Percentiles rank a stretch among this genome's conserved stretches.
Conservation (phyloP, 2,329 filamentous ascomycete genomes). For the Claviceps sp. region DNA sequence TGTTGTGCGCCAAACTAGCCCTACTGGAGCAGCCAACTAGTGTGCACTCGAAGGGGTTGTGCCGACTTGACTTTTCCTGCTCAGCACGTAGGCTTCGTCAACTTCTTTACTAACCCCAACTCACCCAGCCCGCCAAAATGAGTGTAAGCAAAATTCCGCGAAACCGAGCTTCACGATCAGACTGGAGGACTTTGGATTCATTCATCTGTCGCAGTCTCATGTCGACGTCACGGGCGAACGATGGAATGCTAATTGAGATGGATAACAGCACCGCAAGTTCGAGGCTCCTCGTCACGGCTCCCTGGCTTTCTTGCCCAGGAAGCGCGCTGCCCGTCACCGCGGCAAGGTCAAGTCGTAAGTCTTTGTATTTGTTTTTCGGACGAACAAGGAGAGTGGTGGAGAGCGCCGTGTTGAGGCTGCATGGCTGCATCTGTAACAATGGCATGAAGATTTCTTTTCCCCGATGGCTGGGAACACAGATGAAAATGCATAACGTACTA, state of each 20-base stretch:
- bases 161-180: too few relatives aligned
- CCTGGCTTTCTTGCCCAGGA: constrained; percentile 75
- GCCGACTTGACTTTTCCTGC: constrained; percentile 13
- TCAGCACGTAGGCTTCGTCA: constrained; percentile 19
- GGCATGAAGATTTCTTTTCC: neutral
- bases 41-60: neutral
- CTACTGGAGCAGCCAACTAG: neutral
- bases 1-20: constrained; percentile 9
- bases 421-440: neutral
- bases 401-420: neutral
- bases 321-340: constrained; percentile 86
- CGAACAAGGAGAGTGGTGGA: neutral
- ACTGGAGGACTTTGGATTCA: too few relatives aligned
- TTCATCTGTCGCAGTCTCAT: neutral
- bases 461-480: neutral
- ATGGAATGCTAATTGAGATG: constrained; percentile 6
- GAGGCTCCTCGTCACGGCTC: constrained; percentile 93
- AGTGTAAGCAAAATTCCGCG: constrained; percentile 18
- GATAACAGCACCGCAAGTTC: constrained; percentile 40
- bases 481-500: neutral
- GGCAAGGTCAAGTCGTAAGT: constrained; percentile 98
- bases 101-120: constrained; percentile 10
- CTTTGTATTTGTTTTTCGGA: neutral
- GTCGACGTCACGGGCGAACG: neutral
- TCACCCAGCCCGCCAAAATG: neutral